A percentile compares a stretch with the other conserved stretches of the same genome.
Evolutionary conservation across 257 asterid species (phyloP).

Genomic region (Avicennia marina): DNA sequence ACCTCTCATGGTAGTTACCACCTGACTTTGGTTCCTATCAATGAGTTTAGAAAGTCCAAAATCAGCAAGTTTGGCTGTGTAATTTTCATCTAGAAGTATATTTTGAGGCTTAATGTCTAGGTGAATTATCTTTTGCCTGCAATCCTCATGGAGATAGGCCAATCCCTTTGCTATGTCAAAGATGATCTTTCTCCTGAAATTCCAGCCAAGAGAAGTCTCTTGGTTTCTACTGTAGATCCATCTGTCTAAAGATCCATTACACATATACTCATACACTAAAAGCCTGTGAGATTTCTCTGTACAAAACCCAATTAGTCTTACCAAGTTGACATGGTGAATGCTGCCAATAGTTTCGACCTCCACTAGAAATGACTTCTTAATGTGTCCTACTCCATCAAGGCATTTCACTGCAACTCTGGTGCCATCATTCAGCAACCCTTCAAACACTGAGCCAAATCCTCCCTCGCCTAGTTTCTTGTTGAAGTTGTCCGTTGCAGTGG

Average conservation of each 20-base stretch:
- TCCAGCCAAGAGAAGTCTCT: slow-evolving; percentile 11
- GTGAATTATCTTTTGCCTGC: slow-evolving; percentile 32
- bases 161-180: slow-evolving; percentile 27
- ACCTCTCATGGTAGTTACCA: slow-evolving; percentile 30
- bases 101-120: too few species aligned
- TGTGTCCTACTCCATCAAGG: slow-evolving; percentile 24
- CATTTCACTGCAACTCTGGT: slow-evolving; percentile 26
- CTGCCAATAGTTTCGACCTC: slow-evolving; percentile 29
- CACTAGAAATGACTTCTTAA: slow-evolving; percentile 24
- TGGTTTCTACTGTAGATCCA: slow-evolving; percentile 20
- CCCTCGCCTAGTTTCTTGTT: slow-evolving; percentile 24
- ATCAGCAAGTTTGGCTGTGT: slow-evolving; percentile 25
- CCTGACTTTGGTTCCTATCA: slow-evolving; percentile 23
- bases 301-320: slow-evolving; percentile 27
- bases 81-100: slow-evolving; percentile 25
- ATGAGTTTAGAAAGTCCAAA: slow-evolving; percentile 31
- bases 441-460: slow-evolving; percentile 29
- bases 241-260: slow-evolving; percentile 25
- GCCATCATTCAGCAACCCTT: slow-evolving; percentile 20
- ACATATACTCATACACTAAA: slow-evolving; percentile 25
- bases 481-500: slow-evolving; percentile 17
- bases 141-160: slow-evolving; percentile 36
- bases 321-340: slow-evolving; percentile 27
- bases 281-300: slow-evolving; percentile 25
- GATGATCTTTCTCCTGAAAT: slow-evolving; percentile 12